phyloP scores from a whole-genome alignment of 2,329 filamentous ascomycete genomes.

The Albifimbria verrucaria region DNA sequence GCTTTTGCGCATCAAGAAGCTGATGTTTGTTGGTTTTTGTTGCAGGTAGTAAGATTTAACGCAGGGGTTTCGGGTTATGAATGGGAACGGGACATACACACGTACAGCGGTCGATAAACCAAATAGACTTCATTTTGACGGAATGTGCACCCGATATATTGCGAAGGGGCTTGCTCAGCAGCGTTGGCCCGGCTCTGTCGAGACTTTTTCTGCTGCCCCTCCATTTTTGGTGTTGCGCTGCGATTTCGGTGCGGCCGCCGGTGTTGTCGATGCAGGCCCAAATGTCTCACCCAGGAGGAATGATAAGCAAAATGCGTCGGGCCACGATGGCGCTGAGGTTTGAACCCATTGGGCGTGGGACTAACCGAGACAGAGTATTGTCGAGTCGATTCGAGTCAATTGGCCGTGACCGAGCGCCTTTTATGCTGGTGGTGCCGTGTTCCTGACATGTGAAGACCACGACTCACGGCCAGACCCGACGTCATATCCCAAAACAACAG shows the following conservation, averaged over 20 bases:
- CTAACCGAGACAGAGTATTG: not conserved
- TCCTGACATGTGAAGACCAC: not conserved
- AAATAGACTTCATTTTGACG: conserved; percentile 11
- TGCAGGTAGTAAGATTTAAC: not conserved
- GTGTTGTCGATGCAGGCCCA: too few species aligned
- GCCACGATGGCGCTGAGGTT: not conserved
- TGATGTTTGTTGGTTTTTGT: not conserved
- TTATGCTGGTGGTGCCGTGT: not conserved
- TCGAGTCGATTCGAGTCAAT: not conserved
- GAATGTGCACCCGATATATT: not conserved
- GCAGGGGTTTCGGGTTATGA: not conserved
- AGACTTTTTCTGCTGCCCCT: too few species aligned
- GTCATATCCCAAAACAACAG: not conserved
- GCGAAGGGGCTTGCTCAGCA: not conserved
- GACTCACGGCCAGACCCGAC: not conserved
- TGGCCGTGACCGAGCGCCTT: not conserved
- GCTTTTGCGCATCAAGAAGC: too few species aligned
- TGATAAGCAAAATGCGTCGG: not conserved
- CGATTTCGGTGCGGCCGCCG: too few species aligned
- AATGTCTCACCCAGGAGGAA: not conserved
- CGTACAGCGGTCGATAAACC: conserved; percentile 10
- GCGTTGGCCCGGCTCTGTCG: too few species aligned
- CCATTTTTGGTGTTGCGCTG: too few species aligned
- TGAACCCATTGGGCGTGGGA: not conserved
- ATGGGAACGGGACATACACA: too few species aligned